These are phyloP conservation scores for Lachnellula suecica DNA, from an alignment of 2,329 filamentous ascomycete species.

Conservation along the genomic window DNA sequence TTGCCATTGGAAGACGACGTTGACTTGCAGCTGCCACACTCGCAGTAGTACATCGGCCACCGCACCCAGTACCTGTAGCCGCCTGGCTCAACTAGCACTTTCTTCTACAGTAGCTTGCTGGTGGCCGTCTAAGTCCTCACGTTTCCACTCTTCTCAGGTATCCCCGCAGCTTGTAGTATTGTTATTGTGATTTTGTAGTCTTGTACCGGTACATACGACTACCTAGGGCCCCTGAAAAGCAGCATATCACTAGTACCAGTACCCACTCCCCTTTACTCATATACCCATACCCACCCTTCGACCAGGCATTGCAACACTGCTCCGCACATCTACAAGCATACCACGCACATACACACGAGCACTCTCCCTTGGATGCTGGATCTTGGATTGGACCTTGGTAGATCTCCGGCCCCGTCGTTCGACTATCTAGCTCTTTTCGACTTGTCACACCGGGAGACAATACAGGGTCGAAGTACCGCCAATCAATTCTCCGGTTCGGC, in stretches of 20 bases:
- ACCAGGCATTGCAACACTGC: not conserved
- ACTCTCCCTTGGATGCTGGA: no score
- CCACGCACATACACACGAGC: no score
- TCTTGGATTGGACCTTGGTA: no score
- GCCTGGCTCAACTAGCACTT: not conserved
- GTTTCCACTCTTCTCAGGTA: no score
- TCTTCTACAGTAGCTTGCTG: not conserved
- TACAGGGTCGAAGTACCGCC: no score
- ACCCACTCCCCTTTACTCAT: not conserved
- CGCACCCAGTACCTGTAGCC: not conserved
- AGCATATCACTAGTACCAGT: conserved; percentile 1
- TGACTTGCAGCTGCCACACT: conserved; percentile 2
- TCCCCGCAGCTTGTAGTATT: not conserved
- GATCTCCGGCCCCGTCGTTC: not conserved
- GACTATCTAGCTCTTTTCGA: not conserved
- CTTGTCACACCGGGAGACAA: not conserved
- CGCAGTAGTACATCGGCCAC: not conserved
- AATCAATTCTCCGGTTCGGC: conserved; percentile 9
- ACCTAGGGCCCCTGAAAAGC: no score
- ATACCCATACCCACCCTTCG: not conserved
- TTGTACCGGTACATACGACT: no score
- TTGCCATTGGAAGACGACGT: conserved; percentile 1
- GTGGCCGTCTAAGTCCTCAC: not conserved
- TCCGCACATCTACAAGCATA: no score
- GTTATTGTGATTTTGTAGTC: no score